phyloP scores from a whole-genome alignment of 495 filamentous ascomycete genomes.

The Penicillium herquei region DNA sequence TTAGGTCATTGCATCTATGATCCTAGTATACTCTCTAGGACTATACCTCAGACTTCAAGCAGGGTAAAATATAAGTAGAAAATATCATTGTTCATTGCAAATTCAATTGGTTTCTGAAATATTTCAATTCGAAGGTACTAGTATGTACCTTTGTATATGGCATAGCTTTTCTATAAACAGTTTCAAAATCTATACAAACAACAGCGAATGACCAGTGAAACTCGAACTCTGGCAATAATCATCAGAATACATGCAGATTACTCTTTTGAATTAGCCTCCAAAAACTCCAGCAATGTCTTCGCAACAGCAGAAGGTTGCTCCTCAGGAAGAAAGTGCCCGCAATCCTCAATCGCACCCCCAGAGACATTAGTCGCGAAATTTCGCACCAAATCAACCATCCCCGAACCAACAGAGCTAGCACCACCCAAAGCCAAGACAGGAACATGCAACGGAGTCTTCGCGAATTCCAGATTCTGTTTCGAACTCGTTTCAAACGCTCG shows the following conservation, averaged over 20 bases:
- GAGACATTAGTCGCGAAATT: constrained; percentile 20
- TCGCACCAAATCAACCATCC: constrained; percentile 19
- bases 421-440: constrained; percentile 26
- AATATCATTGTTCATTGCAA: too few relatives aligned
- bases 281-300: constrained; percentile 23
- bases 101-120: too few relatives aligned
- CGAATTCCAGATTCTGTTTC: constrained; percentile 24
- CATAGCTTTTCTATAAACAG: too few relatives aligned
- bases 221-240: too few relatives aligned
- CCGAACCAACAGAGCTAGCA: constrained; percentile 19
- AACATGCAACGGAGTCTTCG: constrained; percentile 21
- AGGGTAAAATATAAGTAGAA: too few relatives aligned
- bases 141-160: too few relatives aligned
- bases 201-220: too few relatives aligned
- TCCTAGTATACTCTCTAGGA: too few relatives aligned
- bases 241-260: neutral
- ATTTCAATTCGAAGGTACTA: too few relatives aligned
- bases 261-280: constrained; percentile 8
- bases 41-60: too few relatives aligned
- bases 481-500: constrained; percentile 25
- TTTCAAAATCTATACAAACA: too few relatives aligned
- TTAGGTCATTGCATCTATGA: too few relatives aligned
- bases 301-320: constrained; percentile 26
- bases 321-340: constrained; percentile 27
- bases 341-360: constrained; percentile 25